Evolutionary conservation across 352 stramenopile species (phyloP).

Genomic region (Phytopythium vexans): DNA sequence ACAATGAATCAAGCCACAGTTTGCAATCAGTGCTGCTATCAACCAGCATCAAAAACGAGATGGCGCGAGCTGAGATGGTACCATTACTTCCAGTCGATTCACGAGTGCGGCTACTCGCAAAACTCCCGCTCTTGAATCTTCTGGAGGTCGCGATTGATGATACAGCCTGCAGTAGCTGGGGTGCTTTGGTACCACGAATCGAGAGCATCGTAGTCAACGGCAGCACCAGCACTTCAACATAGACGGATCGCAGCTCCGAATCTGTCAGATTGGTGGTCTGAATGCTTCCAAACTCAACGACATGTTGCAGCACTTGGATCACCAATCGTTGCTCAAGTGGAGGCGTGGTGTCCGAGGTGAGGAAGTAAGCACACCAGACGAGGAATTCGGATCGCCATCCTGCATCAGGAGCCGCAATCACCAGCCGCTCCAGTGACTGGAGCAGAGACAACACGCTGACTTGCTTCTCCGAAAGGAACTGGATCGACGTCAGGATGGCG

Average conservation of each 20-base stretch:
- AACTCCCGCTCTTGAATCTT: conserved; percentile 8
- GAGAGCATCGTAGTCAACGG: conserved; percentile 48
- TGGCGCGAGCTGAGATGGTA: conserved; percentile 19
- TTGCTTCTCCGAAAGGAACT: conserved; percentile 24
- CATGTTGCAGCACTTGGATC: conserved; percentile 24
- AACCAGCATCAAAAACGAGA: conserved; percentile 32
- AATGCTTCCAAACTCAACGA: conserved; percentile 21
- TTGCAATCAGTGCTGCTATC: conserved; percentile 11
- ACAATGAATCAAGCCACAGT: conserved; percentile 41
- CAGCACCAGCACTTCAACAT: conserved; percentile 56
- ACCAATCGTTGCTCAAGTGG: conserved; percentile 41
- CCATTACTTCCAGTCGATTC: conserved; percentile 7
- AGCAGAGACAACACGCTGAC: conserved; percentile 38
- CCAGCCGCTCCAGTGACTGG: conserved; percentile 38
- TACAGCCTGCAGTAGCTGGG: conserved; percentile 36
- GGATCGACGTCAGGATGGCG: conserved; percentile 17
- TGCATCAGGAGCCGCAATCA: conserved; percentile 13
- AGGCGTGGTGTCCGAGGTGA: conserved; percentile 22
- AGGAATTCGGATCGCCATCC: conserved; percentile 40
- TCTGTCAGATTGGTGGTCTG: background rate
- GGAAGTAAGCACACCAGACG: conserved; percentile 29
- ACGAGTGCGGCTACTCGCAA: background rate
- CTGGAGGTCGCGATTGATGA: conserved; percentile 23
- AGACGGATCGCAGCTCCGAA: conserved; percentile 21
- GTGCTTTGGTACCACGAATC: conserved; percentile 19